These are phyloP conservation scores for Sistotremastrum suecicum DNA, from an alignment of 768 basidiomycete species.

Conservation along the genomic window DNA sequence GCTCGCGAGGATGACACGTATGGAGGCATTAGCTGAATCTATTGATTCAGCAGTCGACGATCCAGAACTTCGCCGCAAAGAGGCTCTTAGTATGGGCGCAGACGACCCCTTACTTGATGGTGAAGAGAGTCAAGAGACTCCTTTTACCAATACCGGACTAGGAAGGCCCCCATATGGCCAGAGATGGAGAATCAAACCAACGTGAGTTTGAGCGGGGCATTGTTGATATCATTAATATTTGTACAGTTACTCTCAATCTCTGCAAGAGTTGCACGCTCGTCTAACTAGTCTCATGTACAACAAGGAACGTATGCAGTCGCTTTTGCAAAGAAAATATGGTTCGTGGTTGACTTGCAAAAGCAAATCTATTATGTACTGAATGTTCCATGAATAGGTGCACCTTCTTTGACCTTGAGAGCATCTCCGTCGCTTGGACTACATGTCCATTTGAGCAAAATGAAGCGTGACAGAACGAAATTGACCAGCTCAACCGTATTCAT, in stretches of 20 bases:
- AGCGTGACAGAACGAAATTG: slow-evolving; percentile 42
- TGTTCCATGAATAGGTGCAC: slow-evolving; percentile 32
- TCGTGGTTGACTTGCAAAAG: slow-evolving; percentile 6
- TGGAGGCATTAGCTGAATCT: slow-evolving; percentile 36
- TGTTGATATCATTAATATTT: too few relatives aligned
- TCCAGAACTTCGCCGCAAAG: slow-evolving; percentile 8
- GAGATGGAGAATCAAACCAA: slow-evolving; percentile 52
- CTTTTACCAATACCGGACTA: not conserved
- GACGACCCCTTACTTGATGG: slow-evolving; percentile 7
- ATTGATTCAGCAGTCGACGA: slow-evolving; percentile 38
- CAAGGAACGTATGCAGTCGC: slow-evolving; percentile 38
- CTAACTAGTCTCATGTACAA: slow-evolving; percentile 30
- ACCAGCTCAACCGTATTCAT: slow-evolving; percentile 37
- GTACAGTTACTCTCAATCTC: slow-evolving; percentile 43
- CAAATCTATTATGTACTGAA: not conserved
- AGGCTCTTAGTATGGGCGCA: slow-evolving; percentile 8
- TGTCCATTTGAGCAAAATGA: slow-evolving; percentile 53
- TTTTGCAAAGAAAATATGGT: slow-evolving; percentile 44
- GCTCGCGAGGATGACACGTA: slow-evolving; percentile 34
- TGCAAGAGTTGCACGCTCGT: slow-evolving; percentile 32
- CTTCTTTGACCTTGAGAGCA: slow-evolving; percentile 60
- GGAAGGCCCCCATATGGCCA: not conserved
- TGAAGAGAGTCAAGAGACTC: not conserved
- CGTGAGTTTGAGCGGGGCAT: slow-evolving; percentile 24
- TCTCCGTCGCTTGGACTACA: slow-evolving; percentile 60